Base-by-base conservation (phyloP, 495 filamentous ascomycete genomes). In the Cudoniella acicularis region DNA sequence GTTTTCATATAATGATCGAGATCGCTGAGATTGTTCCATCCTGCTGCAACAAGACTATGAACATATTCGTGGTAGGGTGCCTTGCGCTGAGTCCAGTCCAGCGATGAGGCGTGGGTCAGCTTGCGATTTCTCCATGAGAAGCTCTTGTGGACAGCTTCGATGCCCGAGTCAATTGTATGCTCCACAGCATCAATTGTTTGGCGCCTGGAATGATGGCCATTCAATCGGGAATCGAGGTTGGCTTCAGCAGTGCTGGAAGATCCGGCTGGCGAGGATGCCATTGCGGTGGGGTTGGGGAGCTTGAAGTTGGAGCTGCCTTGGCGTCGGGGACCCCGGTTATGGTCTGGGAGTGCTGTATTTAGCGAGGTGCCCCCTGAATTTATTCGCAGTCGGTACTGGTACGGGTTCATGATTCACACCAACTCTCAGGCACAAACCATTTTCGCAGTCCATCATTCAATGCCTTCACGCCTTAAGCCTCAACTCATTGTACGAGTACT, bases 41-140 rank as follows among this genome's bases (percentile, higher is more conserved):
- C 67, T 21, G 67, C 64, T 18, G 43, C 55, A 10, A 67, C 49
- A 9, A 67, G 52, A 10, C 56, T 18, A 11, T 68, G 62, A 3
- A 69, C 47, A 49, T 67, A 67, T 2, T 62, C 64, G 20, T 63
- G 67, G 48, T 69, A 69, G 3, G 67, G 67, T 11, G 21, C 25
- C 1, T 51, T 46, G 24, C 46, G 54, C 2, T 53, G 47, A 21
- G 16, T 21, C 51, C 52, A 67, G 41, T 55, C 60, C 53, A 60
- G 64, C 1, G 62, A 8, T 0, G 59, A 48, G 11, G n/a, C 36
- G 41, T 57, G 49, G 9, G 49, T 49, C 9, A 57, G 24, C 43
- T 55, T 49, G 3, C 21, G 50, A 4, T 55, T 42, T 21, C 41
- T 20, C 17, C 53, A 52, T 0, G 22, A 18, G 26, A 54, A 63